Conservation (phyloP, 768 basidiomycete species). For the Basidioascus undulatus region DNA sequence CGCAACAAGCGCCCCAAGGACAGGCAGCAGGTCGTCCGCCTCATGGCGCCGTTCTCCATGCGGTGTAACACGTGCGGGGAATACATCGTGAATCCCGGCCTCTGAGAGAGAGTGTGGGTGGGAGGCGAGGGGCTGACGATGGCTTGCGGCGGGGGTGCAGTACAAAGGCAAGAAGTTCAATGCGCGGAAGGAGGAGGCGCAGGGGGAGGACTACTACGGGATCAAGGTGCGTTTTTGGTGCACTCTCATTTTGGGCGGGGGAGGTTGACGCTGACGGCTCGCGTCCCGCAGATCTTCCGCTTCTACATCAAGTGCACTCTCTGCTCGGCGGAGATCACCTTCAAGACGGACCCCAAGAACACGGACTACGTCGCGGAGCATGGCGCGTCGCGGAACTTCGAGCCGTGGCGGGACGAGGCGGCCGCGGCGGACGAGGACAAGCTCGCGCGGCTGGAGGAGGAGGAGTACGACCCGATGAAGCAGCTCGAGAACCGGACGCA, state of each 20-base stretch:
- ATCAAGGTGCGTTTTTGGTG: conserved; percentile 58
- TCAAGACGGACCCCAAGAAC: conserved; percentile 97
- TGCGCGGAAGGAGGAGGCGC: conserved; percentile 91
- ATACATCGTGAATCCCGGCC: too few species aligned
- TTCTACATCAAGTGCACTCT: conserved; percentile 35
- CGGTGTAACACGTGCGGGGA: conserved; percentile 74
- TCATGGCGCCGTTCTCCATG: conserved; percentile 99
- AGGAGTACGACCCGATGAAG: conserved; percentile 90
- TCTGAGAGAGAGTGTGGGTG: conserved; percentile 11
- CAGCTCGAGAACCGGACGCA: conserved; percentile 74
- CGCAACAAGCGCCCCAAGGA: conserved; percentile 74
- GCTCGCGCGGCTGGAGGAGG: conserved; percentile 62
- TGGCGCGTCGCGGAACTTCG: conserved; percentile 90
- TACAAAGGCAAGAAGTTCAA: conserved; percentile 99
- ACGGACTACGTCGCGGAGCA: conserved; percentile 85
- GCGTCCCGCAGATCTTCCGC: conserved; percentile 14
- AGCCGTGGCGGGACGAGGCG: conserved; percentile 71
- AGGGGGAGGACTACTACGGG: conserved; percentile 90
- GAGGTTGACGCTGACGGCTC: too few species aligned
- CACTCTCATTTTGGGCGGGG: background rate
- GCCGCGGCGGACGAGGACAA: conserved; percentile 53
- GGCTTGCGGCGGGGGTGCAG: too few species aligned
- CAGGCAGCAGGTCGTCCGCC: conserved; percentile 86
- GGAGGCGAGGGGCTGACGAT: too few species aligned
- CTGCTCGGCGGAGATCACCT: conserved; percentile 94